phyloP scores from a whole-genome alignment of 345 rosid species.

The Physaria fendleri region DNA sequence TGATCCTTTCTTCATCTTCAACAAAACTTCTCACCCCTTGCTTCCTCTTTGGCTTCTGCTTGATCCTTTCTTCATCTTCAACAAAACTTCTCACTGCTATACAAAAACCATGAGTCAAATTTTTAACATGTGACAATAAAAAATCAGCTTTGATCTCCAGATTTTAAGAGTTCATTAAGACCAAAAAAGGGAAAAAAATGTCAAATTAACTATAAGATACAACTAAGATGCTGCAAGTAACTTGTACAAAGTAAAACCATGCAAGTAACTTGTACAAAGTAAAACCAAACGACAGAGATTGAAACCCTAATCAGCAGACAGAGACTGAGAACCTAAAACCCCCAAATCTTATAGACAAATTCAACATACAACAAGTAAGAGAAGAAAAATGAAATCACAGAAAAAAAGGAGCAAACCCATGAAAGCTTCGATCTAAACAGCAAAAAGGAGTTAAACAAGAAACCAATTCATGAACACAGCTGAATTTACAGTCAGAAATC shows the following conservation, averaged over 20 bases:
- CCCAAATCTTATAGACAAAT: conserved; percentile 9
- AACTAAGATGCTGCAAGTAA: not conserved
- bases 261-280: not conserved
- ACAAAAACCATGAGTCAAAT: conserved; percentile 13
- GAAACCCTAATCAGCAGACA: conserved; percentile 2
- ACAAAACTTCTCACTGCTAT: conserved; percentile 11
- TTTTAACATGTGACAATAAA: not conserved
- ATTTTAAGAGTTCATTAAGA: not conserved
- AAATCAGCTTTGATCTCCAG: not conserved
- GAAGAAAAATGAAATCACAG: not conserved
- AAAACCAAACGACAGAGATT: not conserved
- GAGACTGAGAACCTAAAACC: conserved; percentile 4
- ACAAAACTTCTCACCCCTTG: conserved; percentile 8
- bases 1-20: conserved; percentile 50
- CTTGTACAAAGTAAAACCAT: not conserved
- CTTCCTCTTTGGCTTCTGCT: conserved; percentile 66
- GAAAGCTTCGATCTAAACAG: conserved; percentile 1
- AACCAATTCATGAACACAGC: conserved; percentile 1
- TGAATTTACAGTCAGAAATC: not conserved
- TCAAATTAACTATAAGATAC: not conserved
- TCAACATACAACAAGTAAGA: not conserved
- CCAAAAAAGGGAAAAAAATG: not conserved
- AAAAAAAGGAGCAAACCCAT: not conserved
- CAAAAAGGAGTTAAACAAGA: conserved; percentile 4
- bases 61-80: conserved; percentile 50